Base-by-base conservation (phyloP, 257 asterid genomes). In the Solanum arcanum region DNA sequence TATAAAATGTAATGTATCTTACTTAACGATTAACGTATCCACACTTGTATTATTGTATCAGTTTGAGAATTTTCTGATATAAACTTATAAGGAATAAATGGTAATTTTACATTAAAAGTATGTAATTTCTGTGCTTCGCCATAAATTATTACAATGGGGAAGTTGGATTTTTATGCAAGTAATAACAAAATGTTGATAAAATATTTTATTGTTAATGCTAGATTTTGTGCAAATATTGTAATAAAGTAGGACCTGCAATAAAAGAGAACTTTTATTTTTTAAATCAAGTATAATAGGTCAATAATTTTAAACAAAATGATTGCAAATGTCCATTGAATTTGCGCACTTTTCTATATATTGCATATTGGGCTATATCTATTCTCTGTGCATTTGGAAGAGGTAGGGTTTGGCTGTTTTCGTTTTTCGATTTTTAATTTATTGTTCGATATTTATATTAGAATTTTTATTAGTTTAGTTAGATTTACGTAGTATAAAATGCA, bases 381-480 rank as follows among this genome's bases (percentile, higher is more conserved):
- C 1, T 73, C 46, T 18, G 15, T 18, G 80, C 47, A 33, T 72
- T 72, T 31, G 44, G 77, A 70, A 31, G 42, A 70, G 13, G 77
- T 33, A 70, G 42, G 42, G 13, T 35, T 35, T 72, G 78, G 46
- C 27, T 18, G 80, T 5, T 33, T 29, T 25, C 0, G 1, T 1
- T 27, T 25, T 66, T 6, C 0, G 2, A 3, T 20, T 20, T 20
- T 56, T 59, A 3, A 56, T 56, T 56, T 2, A 1, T 0, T 25
- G 0, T 66, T 5, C 0, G 5, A 27, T 27, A 12, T 25, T 1
- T 66, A 12, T 64, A 64, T 25, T 12, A 4, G 0, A 0, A 12
- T 64, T 6, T 0, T 23, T 1, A 64, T 64, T 9, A 60, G 15
- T 47, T 47, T 5, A 47, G 7, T 47, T 13, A 47, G 7, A 47